Conservation (phyloP, 306 rosid genomes). For the Vachellia pachyceras region DNA sequence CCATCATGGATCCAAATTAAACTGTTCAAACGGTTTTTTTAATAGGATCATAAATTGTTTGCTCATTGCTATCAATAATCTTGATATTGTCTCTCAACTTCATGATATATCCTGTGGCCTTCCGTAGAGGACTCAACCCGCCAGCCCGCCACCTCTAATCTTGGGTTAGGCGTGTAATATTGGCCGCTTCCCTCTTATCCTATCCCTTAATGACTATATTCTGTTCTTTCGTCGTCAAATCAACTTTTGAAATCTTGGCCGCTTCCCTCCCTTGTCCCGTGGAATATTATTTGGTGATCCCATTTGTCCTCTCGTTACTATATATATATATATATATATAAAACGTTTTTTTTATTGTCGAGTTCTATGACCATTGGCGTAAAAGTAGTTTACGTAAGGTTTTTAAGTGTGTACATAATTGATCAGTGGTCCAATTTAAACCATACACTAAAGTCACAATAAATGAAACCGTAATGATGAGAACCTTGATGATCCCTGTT, state of each 20-base stretch:
- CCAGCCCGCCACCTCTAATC: too few species aligned
- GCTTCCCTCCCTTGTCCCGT: conserved; percentile 17
- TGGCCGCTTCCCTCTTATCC: conserved; percentile 28
- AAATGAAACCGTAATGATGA: too few species aligned
- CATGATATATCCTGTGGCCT: too few species aligned
- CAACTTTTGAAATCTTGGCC: conserved; percentile 18
- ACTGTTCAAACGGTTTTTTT: too few species aligned
- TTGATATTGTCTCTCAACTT: too few species aligned
- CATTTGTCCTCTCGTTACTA: neutral
- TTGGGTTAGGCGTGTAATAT: too few species aligned
- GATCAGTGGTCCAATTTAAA: neutral
- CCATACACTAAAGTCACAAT: too few species aligned
- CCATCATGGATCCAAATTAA: too few species aligned
- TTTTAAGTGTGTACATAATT: neutral
- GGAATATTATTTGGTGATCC: neutral
- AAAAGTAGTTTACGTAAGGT: neutral
- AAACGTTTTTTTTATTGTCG: neutral
- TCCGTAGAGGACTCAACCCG: too few species aligned
- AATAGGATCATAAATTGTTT: too few species aligned
- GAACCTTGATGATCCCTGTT: neutral
- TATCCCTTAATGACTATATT: neutral
- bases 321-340: too few species aligned
- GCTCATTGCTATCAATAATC: too few species aligned
- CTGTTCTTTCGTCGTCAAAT: neutral
- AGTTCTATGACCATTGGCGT: neutral